Evolutionary conservation across 192 early-diverging fungal species (phyloP).

Genomic region (Geosiphon pyriformis): DNA sequence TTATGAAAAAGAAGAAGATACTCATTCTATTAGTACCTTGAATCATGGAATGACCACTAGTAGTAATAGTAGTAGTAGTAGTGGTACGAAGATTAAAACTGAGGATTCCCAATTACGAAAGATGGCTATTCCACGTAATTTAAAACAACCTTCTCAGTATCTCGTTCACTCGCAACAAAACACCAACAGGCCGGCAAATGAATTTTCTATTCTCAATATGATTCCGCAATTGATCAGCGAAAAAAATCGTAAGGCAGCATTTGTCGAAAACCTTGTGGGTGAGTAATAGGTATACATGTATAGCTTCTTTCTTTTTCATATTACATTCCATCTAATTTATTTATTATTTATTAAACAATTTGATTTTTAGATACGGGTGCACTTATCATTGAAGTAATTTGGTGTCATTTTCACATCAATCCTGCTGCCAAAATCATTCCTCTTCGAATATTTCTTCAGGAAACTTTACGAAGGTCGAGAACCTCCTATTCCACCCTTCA

Average conservation of each 20-base stretch:
- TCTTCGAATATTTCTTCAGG: conserved; percentile 63
- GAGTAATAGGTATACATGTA: background rate
- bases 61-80: too few species aligned
- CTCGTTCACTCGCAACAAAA: too few species aligned
- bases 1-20: too few species aligned
- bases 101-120: too few species aligned
- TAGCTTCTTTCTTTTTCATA: background rate
- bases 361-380: conserved; percentile 48
- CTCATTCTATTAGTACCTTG: too few species aligned
- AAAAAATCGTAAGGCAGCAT: conserved; percentile 1
- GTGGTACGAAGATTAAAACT: too few species aligned
- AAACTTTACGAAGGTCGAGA: conserved; percentile 67
- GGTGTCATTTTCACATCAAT: conserved; percentile 30
- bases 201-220: conserved; percentile 2
- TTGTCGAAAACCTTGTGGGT: conserved; percentile 17
- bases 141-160: too few species aligned
- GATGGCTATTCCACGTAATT: too few species aligned
- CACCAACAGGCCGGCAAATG: too few species aligned
- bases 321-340: background rate
- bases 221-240: conserved; percentile 4
- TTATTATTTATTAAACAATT: background rate
- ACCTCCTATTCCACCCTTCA: conserved; percentile 77
- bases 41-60: too few species aligned
- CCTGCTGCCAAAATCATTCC: conserved; percentile 38
- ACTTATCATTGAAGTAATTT: conserved; percentile 54